These are phyloP conservation scores for Colletotrichum orchidophilum DNA, from an alignment of 2,329 filamentous ascomycete genomes.

Conservation along the genomic window DNA sequence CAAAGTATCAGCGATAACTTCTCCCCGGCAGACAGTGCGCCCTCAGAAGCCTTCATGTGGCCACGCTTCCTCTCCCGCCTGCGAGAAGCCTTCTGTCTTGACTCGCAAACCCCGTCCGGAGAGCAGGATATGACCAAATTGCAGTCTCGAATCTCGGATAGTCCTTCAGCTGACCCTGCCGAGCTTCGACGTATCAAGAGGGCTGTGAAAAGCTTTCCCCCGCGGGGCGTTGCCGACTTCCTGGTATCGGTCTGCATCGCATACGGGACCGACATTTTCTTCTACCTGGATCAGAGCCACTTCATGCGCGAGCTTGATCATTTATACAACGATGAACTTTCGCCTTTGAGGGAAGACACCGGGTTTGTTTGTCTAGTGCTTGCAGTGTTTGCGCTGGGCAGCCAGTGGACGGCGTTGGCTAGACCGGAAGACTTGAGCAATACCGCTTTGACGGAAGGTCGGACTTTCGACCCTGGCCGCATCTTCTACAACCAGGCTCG, in stretches of 20 bases:
- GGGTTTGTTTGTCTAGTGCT: conserved; percentile 41
- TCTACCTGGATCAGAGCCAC: conserved; percentile 42
- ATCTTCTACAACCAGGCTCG: conserved; percentile 43
- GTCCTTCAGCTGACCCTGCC: conserved; percentile 24
- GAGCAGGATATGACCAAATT: conserved; percentile 36
- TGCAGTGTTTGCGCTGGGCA: conserved; percentile 43
- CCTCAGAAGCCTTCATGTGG: conserved; percentile 40
- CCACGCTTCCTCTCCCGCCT: conserved; percentile 39
- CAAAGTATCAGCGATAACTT: not conserved
- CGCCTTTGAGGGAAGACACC: conserved; percentile 36
- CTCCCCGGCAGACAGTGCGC: conserved; percentile 28
- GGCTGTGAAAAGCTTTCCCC: conserved; percentile 39
- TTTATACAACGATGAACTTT: conserved; percentile 38
- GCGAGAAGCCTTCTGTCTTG: conserved; percentile 41
- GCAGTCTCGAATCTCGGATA: conserved; percentile 34
- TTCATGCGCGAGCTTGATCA: conserved; percentile 38
- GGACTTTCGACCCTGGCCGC: conserved; percentile 40
- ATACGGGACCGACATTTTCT: conserved; percentile 41
- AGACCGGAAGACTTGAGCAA: conserved; percentile 34
- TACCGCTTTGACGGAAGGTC: conserved; percentile 1
- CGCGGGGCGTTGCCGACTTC: conserved; percentile 40
- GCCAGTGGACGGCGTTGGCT: conserved; percentile 46
- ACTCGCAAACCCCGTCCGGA: conserved; percentile 32
- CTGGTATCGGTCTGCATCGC: conserved; percentile 41
- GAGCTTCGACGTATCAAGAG: conserved; percentile 36